A percentile compares a stretch with the other conserved stretches of the same genome.
Evolutionary conservation across 495 filamentous ascomycete species (phyloP).

Genomic region (Lasiosphaeria miniovina): DNA sequence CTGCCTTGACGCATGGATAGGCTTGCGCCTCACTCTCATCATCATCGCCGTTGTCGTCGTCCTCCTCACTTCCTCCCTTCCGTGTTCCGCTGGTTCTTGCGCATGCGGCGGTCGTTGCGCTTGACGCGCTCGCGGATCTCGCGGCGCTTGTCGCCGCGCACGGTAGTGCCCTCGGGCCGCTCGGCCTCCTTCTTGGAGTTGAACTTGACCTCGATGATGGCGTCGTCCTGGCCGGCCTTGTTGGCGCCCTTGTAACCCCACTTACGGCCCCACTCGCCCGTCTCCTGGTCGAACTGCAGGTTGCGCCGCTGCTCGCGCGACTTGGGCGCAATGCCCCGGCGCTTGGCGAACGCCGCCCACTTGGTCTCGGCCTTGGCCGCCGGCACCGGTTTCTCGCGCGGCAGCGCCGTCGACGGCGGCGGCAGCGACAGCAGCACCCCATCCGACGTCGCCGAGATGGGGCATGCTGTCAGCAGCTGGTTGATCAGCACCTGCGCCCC

Average conservation of each 20-base stretch:
- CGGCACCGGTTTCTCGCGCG: slow-evolving; percentile 88
- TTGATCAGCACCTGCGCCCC: slow-evolving; percentile 83
- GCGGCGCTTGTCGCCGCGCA: slow-evolving; percentile 59
- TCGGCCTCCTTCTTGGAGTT: slow-evolving; percentile 70
- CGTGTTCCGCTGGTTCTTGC: slow-evolving; percentile 60
- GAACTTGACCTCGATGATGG: slow-evolving; percentile 88
- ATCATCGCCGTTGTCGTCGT: not conserved
- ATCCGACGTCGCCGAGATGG: slow-evolving; percentile 60
- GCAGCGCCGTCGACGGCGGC: slow-evolving; percentile 60
- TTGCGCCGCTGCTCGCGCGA: slow-evolving; percentile 62
- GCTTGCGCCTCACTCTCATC: too few relatives aligned
- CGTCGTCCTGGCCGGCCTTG: slow-evolving; percentile 61
- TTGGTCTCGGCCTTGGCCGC: slow-evolving; percentile 76
- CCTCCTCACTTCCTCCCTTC: slow-evolving; percentile 34
- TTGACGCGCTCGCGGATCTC: slow-evolving; percentile 62
- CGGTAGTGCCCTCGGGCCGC: slow-evolving; percentile 54
- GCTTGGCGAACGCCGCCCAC: slow-evolving; percentile 92
- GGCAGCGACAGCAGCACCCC: slow-evolving; percentile 79
- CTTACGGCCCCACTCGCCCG: slow-evolving; percentile 81
- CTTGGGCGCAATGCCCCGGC: slow-evolving; percentile 89
- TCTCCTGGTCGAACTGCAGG: slow-evolving; percentile 77
- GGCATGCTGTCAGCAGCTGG: slow-evolving; percentile 73
- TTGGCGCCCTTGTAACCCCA: slow-evolving; percentile 91
- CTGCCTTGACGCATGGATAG: too few relatives aligned
- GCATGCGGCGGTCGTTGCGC: slow-evolving; percentile 66